A percentile compares a stretch with the other conserved stretches of the same genome.
Evolutionary conservation across 805 yeast species (phyloP).

Genomic region (Ogataea pilisensis): DNA sequence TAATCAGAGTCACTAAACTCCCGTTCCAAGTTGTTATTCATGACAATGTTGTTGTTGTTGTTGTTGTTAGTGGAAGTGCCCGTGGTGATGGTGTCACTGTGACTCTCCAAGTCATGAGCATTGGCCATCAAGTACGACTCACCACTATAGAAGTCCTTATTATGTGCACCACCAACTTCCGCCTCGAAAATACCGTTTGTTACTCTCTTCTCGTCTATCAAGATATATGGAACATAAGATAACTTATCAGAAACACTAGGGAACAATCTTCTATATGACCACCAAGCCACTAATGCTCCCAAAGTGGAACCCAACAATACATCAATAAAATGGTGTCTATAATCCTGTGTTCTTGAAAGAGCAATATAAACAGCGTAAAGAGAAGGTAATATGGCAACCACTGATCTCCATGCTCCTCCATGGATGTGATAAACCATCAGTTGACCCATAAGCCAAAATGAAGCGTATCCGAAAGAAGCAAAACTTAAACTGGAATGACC

Average conservation of each 20-base stretch:
- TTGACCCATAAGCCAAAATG: slow-evolving; percentile 70
- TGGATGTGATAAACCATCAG: slow-evolving; percentile 34
- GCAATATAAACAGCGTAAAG: slow-evolving; percentile 76
- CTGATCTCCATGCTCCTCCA: slow-evolving; percentile 61
- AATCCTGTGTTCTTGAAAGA: slow-evolving; percentile 82
- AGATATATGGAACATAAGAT: slow-evolving; percentile 38
- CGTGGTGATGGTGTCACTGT: too few relatives aligned
- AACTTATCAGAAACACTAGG: slow-evolving; percentile 34
- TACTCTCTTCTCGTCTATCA: slow-evolving; percentile 17
- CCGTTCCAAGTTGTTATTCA: too few relatives aligned
- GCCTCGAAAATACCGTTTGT: not conserved
- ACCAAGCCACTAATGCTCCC: slow-evolving; percentile 59
- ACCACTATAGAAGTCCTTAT: slow-evolving; percentile 7
- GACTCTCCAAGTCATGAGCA: slow-evolving; percentile 7
- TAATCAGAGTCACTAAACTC: not conserved
- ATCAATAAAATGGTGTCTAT: slow-evolving; percentile 90
- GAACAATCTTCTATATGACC: slow-evolving; percentile 52
- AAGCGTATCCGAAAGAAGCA: slow-evolving; percentile 59
- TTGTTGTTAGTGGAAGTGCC: not conserved
- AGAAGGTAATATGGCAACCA: slow-evolving; percentile 50
- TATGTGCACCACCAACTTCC: not conserved
- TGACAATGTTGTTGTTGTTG: too few relatives aligned
- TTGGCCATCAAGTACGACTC: slow-evolving; percentile 13
- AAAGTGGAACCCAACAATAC: slow-evolving; percentile 67
- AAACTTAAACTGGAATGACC: slow-evolving; percentile 76